Conservation (phyloP, 1,139 yeast genomes). For the Insectozyma bohioensis region DNA sequence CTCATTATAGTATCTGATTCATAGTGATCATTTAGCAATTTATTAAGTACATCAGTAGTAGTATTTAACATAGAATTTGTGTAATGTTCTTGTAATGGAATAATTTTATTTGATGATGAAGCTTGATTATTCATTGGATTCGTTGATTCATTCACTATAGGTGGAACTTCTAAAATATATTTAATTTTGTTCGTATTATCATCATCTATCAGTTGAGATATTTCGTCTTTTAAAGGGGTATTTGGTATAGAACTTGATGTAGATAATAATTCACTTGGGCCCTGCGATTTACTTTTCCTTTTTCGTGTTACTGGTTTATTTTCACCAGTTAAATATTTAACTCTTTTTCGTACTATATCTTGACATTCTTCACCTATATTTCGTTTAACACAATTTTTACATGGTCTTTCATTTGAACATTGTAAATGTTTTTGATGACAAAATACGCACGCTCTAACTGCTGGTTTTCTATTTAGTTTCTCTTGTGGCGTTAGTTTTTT, state of each 20-base stretch:
- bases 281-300: no score
- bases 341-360: conserved; percentile 61
- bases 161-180: conserved; percentile 8
- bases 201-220: no score
- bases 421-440: conserved; percentile 74
- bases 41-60: conserved; percentile 40
- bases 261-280: no score
- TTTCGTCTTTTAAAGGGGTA: not conserved
- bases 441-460: conserved; percentile 66
- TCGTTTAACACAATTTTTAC: conserved; percentile 66
- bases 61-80: conserved; percentile 32
- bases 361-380: conserved; percentile 54
- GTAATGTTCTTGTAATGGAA: conserved; percentile 7
- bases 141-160: not conserved
- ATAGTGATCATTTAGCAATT: conserved; percentile 18
- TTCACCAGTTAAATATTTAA: conserved; percentile 34
- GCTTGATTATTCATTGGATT: no score
- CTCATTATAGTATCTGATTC: conserved; percentile 10
- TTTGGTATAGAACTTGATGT: not conserved
- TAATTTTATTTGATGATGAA: no score
- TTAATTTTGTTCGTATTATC: conserved; percentile 3
- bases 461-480: conserved; percentile 57
- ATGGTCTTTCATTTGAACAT: conserved; percentile 61
- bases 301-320: no score
- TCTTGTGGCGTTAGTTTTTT: conserved; percentile 54